Base-by-base conservation (phyloP, 1,139 yeast species). In the Kodamaea ohmeri region DNA sequence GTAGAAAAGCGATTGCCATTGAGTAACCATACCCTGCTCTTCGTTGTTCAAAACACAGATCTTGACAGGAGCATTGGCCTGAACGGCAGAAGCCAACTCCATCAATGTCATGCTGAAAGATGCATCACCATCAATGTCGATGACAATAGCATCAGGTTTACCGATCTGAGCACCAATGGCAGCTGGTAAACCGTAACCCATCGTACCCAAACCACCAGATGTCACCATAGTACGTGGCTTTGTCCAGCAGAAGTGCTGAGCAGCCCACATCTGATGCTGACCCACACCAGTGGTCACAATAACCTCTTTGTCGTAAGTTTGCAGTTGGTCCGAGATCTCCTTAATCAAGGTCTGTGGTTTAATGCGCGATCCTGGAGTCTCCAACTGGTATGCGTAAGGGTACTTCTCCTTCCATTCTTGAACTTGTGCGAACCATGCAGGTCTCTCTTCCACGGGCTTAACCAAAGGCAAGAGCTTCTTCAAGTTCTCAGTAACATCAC, bases 181-280 rank as follows among this genome's bases (percentile, higher is more conserved):
- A 32, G 97, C 86, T 22, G 98, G 97, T 46, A 90, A 72, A 48
- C 98, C 98, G 66, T 68, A 92, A 44, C 98, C 98, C 98, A 92
- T 92, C 44, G 98, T 92, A 54, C 98, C 98, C 57, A 92, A 77
- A 54, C 98, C 98, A 68, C 98, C 98, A 39, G 97, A 88, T 17
- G 97, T 89, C 61, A 92, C 85, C 74, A 92, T 83, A 40, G 95
- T 76, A 65, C 97, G 79, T 52, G 97, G 97, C 48, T 78, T 69
- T 44, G 81, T 83, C 95, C 96, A 90, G 40, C 89, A 80, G 78
- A 84, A 89, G 64, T 89, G 90, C 69, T 92, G 98, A 31, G 98
- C 98, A 31, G 97, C 94, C 97, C 98, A 92, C 98, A 92, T 92
- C 72, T 92, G 98, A 75, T 92, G 98, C 73, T 92, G 98, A 44